A percentile compares a stretch with the other conserved stretches of the same genome.
Evolutionary conservation across 352 stramenopile species (phyloP).

Genomic region (Blastocystis sp.): DNA sequence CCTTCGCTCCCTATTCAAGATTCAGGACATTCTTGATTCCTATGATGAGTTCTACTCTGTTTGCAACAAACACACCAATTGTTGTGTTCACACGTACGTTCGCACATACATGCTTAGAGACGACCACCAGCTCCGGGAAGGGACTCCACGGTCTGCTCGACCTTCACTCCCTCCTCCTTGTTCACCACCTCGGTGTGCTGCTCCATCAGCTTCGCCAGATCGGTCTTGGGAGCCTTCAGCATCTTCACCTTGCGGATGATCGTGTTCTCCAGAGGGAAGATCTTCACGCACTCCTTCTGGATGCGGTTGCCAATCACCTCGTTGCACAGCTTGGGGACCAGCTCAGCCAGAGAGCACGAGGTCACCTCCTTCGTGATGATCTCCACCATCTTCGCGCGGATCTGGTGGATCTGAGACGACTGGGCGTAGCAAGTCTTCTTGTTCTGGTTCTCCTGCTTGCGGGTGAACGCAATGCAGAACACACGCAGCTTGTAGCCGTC

Average conservation of each 20-base stretch:
- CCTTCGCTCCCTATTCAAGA: slow-evolving; percentile 76
- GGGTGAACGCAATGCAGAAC: slow-evolving; percentile 98
- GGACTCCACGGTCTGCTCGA: slow-evolving; percentile 99
- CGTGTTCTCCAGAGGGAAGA: no score
- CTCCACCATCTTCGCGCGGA: no score
- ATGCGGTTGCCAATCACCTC: no score
- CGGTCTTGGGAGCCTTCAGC: no score
- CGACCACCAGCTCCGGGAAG: slow-evolving; percentile 94
- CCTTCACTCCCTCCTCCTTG: slow-evolving; percentile 84
- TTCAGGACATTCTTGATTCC: slow-evolving; percentile 38
- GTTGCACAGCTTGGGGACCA: no score
- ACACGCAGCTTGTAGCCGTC: slow-evolving; percentile 96
- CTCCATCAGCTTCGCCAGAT: slow-evolving; percentile 98
- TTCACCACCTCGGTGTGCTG: slow-evolving; percentile 84
- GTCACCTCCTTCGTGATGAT: no score
- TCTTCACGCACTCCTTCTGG: no score
- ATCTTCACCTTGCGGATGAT: no score
- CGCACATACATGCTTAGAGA: slow-evolving; percentile 68
- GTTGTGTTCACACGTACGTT: neutral
- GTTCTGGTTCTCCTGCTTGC: no score
- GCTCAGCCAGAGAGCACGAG: no score
- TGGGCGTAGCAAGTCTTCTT: no score
- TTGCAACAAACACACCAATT: slow-evolving; percentile 79
- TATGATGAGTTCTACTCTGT: slow-evolving; percentile 21
- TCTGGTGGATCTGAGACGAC: no score